Percentiles rank a stretch among this genome's conserved stretches.
phyloP scores from a whole-genome alignment of 2,329 filamentous ascomycete genomes.

The Pseudogymnoascus sp. region DNA sequence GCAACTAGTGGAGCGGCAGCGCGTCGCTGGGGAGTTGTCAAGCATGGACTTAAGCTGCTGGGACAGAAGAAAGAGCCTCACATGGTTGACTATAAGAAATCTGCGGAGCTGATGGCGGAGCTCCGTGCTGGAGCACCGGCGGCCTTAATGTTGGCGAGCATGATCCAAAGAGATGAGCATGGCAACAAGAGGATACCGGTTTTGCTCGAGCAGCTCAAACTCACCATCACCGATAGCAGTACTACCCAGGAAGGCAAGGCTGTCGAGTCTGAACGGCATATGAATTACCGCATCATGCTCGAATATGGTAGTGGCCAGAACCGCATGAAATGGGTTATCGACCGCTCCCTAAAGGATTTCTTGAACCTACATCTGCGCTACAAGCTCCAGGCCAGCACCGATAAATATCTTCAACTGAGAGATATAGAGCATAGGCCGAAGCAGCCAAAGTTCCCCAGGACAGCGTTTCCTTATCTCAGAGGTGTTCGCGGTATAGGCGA shows the following conservation, averaged over 20 bases:
- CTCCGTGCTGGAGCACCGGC: constrained; percentile 86
- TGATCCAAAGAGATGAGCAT: constrained; percentile 96
- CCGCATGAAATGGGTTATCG: constrained; percentile 93
- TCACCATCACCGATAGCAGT: constrained; percentile 71
- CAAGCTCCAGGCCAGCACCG: constrained; percentile 76
- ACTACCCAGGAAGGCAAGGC: constrained; percentile 23
- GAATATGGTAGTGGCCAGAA: constrained; percentile 95
- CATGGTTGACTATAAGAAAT: constrained; percentile 88
- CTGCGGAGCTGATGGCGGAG: constrained; percentile 92
- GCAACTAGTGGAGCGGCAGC: constrained; percentile 64
- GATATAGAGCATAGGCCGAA: constrained; percentile 63
- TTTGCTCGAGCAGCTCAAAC: constrained; percentile 86
- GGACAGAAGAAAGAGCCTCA: constrained; percentile 76
- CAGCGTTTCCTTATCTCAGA: constrained; percentile 82
- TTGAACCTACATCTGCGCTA: constrained; percentile 90
- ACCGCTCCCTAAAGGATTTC: constrained; percentile 81
- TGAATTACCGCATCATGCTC: constrained; percentile 82
- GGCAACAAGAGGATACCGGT: constrained; percentile 93
- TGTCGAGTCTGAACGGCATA: constrained; percentile 57
- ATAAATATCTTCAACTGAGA: constrained; percentile 68
- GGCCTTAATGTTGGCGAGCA: constrained; percentile 88
- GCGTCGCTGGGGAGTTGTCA: constrained; percentile 80
- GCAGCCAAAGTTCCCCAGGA: constrained; percentile 83
- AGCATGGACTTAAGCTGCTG: constrained; percentile 74
- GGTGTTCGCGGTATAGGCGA: constrained; percentile 70